A percentile compares a stretch with the other conserved stretches of the same genome.
Conservation (phyloP, 2,329 filamentous ascomycete genomes). For the Epichloe sibirici region DNA sequence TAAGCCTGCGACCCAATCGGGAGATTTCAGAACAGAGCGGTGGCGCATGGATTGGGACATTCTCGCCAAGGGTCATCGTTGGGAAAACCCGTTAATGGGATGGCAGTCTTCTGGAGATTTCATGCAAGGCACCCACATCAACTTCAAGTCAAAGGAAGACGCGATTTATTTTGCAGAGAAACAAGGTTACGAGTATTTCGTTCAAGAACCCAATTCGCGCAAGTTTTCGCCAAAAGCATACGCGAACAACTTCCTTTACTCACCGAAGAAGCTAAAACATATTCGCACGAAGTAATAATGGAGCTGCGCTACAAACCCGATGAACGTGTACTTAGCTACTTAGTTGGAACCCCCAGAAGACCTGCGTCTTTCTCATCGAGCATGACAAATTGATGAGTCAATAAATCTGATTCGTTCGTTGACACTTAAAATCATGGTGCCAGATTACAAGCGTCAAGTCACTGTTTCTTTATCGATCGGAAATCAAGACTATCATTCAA, state of each 20-base stretch:
- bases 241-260: slow-evolving; percentile 90
- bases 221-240: slow-evolving; percentile 86
- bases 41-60: slow-evolving; percentile 99
- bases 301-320: not conserved
- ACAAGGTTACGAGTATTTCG: slow-evolving; percentile 98
- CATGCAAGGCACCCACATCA: slow-evolving; percentile 87
- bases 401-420: too few species aligned
- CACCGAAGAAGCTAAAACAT: slow-evolving; percentile 74
- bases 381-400: too few species aligned
- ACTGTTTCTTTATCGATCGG: too few species aligned
- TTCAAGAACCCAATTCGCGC: slow-evolving; percentile 89
- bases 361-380: too few species aligned
- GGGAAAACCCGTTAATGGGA: slow-evolving; percentile 97
- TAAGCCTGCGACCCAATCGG: slow-evolving; percentile 95
- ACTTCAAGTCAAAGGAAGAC: slow-evolving; percentile 88
- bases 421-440: not conserved
- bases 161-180: slow-evolving; percentile 94
- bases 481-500: not conserved
- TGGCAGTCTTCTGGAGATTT: slow-evolving; percentile 94
- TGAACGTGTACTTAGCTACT: not conserved
- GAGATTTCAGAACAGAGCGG: slow-evolving; percentile 67
- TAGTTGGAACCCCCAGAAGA: too few species aligned
- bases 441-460: too few species aligned
- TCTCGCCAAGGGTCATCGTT: slow-evolving; percentile 80
- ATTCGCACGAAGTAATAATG: slow-evolving; percentile 61